phyloP scores from a whole-genome alignment of 2,329 filamentous ascomycete species.

The Xylariaceae sp. region DNA sequence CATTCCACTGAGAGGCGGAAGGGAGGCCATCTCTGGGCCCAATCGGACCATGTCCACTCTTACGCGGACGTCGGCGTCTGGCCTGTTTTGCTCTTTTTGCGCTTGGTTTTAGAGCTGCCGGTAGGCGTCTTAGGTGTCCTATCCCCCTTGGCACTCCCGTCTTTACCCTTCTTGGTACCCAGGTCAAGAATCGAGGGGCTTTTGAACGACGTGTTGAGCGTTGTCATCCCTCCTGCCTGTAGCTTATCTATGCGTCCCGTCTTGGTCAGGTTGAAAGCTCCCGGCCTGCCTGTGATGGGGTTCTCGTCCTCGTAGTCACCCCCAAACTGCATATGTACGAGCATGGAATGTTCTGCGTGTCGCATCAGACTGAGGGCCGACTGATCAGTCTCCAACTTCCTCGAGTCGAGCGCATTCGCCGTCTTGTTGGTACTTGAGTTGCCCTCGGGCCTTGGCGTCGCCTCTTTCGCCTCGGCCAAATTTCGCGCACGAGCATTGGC shows the following conservation, averaged over 20 bases:
- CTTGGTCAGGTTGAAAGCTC: constrained; percentile 59
- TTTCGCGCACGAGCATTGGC: constrained; percentile 26
- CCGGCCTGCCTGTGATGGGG: constrained; percentile 60
- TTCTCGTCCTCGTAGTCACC: constrained; percentile 64
- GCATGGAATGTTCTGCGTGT: constrained; percentile 53
- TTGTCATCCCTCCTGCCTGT: constrained; percentile 20
- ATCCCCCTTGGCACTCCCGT: constrained; percentile 21
- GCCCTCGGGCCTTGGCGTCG: constrained; percentile 41
- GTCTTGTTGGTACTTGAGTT: constrained; percentile 16
- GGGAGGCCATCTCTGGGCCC: no score
- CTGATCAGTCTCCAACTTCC: constrained; percentile 33
- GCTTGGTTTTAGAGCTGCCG: constrained; percentile 16
- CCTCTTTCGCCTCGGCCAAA: constrained; percentile 38
- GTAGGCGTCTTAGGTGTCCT: constrained; percentile 34
- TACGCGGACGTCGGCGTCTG: constrained; percentile 20
- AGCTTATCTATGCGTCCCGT: constrained; percentile 49
- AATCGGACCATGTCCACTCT: background rate
- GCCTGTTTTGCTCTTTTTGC: constrained; percentile 19
- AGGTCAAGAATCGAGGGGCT: constrained; percentile 19
- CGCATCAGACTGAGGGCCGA: constrained; percentile 36
- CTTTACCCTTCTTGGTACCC: constrained; percentile 23
- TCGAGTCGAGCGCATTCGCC: constrained; percentile 25
- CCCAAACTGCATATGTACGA: constrained; percentile 53
- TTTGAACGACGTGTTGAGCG: constrained; percentile 25
- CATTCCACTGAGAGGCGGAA: no score